Base-by-base conservation (phyloP, 2,329 filamentous ascomycete genomes). In the Fusarium compactum region DNA sequence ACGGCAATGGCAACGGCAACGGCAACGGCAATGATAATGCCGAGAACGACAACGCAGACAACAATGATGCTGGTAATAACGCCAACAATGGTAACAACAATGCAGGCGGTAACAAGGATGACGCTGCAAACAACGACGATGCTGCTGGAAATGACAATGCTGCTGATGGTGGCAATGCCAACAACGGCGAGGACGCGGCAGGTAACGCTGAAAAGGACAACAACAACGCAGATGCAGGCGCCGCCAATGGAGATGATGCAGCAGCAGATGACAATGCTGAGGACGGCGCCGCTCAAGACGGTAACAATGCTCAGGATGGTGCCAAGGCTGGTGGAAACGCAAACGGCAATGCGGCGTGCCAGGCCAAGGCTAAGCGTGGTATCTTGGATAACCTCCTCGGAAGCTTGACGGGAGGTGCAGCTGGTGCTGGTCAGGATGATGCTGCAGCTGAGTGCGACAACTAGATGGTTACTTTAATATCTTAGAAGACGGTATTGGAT, bases 401-500 rank as follows among this genome's bases (percentile, higher is more conserved):
- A 11, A n/a, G n/a, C 5, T n/a, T 53, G 14, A 24, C 38, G 27
- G 34, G 32, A 14, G 50, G 50, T 22, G 50, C 18, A 6, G 48
- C 50, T 1, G 50, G 24, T 12, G 48, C 50, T 3, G 30, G 16
- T 12, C 11, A 18, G 4, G 47, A 18, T n/a, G 34, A 53, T 22
- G 18, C 50, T 1, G 50, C 32, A 0, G 50, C 50, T 43, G 50
- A 43, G 20, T 53, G 50, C 22, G 15, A 43, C 1, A 43, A 53
- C 32, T 53, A 53, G 25, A 5, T 1, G 2, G 1, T 1, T 10
- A 7, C 5, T 25, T 3, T 5, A 4, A 5, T 9, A 20, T 4
- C 15, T 8, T 27, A 11, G 24, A 20, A 1, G 16, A 10, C 8
- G 12, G 14, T 20, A 11, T 0, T 11, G 6, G 14, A 27, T 53